phyloP scores from a whole-genome alignment of 176 grass and related monocot genomes.

The Carex myosuroides region DNA sequence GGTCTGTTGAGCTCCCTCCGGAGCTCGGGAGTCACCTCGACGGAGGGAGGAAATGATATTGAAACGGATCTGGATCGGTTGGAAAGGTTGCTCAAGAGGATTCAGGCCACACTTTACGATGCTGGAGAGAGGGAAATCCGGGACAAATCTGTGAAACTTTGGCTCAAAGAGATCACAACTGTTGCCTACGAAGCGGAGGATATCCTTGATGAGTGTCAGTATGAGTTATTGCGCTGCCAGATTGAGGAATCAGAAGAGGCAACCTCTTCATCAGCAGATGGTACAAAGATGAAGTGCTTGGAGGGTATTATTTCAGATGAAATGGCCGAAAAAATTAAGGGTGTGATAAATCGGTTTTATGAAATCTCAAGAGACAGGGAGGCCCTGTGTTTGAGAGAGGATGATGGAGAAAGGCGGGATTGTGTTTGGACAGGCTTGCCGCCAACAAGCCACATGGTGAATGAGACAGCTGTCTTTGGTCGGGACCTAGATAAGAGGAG shows the following conservation, averaged over 20 bases:
- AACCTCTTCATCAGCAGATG: not conserved
- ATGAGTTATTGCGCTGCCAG: not conserved
- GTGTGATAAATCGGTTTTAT: conserved; percentile 15
- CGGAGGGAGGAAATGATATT: not conserved
- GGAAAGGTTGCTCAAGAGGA: not conserved
- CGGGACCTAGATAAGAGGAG: conserved; percentile 23
- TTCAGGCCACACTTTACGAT: not conserved
- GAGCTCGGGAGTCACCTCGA: not conserved
- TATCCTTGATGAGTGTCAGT: conserved; percentile 27
- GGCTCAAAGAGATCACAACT: conserved; percentile 9
- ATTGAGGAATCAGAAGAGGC: not conserved
- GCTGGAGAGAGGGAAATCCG: not conserved
- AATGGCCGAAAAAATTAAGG: conserved; percentile 20
- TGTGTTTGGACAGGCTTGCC: not conserved
- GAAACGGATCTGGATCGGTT: not conserved
- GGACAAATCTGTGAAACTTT: not conserved
- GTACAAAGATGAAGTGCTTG: not conserved
- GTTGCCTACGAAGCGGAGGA: conserved; percentile 26
- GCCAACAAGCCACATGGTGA: conserved; percentile 23
- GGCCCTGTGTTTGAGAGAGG: not conserved
- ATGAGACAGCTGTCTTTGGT: conserved; percentile 31
- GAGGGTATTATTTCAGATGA: not conserved
- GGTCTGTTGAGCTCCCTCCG: not conserved
- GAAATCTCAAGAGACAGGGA: conserved; percentile 28
- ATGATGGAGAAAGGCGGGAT: conserved; percentile 13